Base-by-base conservation (phyloP, 495 filamentous ascomycete genomes). In the Lindgomyces ingoldianus region DNA sequence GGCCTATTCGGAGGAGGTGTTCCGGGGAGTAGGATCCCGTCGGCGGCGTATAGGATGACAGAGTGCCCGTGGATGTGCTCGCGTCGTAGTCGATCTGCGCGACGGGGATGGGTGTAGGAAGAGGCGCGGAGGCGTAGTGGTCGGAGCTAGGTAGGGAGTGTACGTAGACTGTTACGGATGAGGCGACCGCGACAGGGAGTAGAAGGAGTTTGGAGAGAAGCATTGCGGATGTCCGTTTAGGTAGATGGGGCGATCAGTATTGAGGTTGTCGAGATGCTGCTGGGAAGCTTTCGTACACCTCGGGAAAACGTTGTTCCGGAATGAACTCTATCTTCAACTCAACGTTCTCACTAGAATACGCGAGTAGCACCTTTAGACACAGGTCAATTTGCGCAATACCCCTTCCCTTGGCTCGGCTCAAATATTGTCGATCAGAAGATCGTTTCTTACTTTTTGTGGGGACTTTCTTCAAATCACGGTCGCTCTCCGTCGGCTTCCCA, bases 1-100 rank as follows among this genome's bases (percentile, higher is more conserved):
- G 81, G 25, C 86, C 87, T 24, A 89, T 80, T 57, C 87, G 85
- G 70, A 89, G 84, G 60, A 82, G 78, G 73, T 87, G 84, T 45
- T 72, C 62, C 11, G 49, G 45, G 0, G 64, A 4, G 26, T 63
- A 65, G 12, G 72, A 53, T 48, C 50, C 64, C 19, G 55, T 68
- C n/a, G 71, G 70, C 3, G 66, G 47, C 18, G 57, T 71, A 19
- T 65, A 72, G 9, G 72, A 74, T 52, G 69, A 33, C 19, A 76
- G 27, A 1, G 63, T 71, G 4, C 74, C 74, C 14, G 54, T 51
- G 48, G 69, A 67, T 26, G 71, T 67, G 48, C 26, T 30, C 9
- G 63, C 36, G 56, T 74, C 72, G 68, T 73, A 76, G 55, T 69
- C 50, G 49, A 76, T 71, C 45, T 71, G 56, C 51, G 75, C 75